These are phyloP conservation scores for Stephania cephalantha DNA, from an alignment of 164 flowering plant genomes.

Conservation along the genomic window DNA sequence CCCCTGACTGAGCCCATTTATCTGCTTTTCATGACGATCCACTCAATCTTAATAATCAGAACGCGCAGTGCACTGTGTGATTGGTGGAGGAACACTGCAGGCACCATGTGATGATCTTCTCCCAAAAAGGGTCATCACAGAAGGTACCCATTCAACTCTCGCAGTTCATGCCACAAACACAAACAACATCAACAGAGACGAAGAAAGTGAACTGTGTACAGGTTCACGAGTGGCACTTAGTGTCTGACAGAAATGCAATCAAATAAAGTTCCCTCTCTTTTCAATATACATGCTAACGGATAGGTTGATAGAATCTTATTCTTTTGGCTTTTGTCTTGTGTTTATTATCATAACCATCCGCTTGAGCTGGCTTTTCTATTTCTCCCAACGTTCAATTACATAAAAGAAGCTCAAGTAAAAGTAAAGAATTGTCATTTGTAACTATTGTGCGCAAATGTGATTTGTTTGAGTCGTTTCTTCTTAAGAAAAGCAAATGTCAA, in stretches of 20 bases:
- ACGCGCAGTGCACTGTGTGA: not conserved
- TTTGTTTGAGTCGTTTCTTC: too few relatives aligned
- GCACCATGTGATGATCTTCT: not conserved
- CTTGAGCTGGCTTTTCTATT: not conserved
- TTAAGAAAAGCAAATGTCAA: too few relatives aligned
- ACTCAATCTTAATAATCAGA: not conserved
- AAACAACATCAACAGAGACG: not conserved
- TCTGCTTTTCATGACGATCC: not conserved
- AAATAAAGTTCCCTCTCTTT: not conserved
- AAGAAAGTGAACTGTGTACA: too few relatives aligned
- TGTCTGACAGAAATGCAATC: not conserved
- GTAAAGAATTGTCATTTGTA: too few relatives aligned
- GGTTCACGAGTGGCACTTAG: not conserved
- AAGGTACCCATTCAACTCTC: not conserved
- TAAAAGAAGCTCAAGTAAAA: not conserved
- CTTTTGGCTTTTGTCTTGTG: not conserved
- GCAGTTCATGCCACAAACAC: not conserved
- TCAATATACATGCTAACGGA: not conserved
- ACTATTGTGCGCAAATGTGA: too few relatives aligned
- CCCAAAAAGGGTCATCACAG: not conserved
- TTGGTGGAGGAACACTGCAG: not conserved
- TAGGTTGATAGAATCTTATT: not conserved
- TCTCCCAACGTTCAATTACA: not conserved
- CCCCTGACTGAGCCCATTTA: not conserved
- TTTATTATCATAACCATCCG: not conserved